These are phyloP conservation scores for Oryza brachyantha DNA, from an alignment of 176 grass and related monocot species.

Conservation along the genomic window DNA sequence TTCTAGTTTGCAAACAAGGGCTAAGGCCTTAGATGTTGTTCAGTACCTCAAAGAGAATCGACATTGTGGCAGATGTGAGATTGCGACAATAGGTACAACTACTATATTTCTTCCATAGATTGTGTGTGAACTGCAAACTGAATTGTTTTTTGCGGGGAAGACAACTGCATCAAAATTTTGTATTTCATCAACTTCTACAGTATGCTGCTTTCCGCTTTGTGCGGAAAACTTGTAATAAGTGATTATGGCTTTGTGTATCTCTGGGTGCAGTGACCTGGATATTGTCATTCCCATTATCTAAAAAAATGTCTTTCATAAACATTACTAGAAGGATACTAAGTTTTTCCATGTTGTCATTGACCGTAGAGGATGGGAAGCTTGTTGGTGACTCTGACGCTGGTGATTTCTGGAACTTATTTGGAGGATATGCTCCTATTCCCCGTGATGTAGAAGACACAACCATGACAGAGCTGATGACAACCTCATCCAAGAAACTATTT, in stretches of 20 bases:
- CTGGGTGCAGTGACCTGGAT: too few species aligned
- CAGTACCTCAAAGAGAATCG: conserved; percentile 71
- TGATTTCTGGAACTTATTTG: conserved; percentile 81
- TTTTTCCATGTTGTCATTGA: neutral
- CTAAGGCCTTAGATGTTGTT: conserved; percentile 80
- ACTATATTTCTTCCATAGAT: too few species aligned
- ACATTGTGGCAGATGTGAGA: conserved; percentile 62
- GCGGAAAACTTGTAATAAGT: too few species aligned
- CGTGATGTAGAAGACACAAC: conserved; percentile 33
- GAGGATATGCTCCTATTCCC: conserved; percentile 76
- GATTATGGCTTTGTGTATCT: too few species aligned
- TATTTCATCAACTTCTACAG: too few species aligned
- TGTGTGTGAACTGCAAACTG: too few species aligned
- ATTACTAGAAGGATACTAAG: conserved; percentile 7
- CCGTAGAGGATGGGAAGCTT: conserved; percentile 75
- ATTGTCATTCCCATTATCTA: too few species aligned
- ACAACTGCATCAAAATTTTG: too few species aligned
- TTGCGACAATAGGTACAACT: conserved; percentile 64
- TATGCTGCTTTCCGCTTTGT: too few species aligned
- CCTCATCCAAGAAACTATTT: conserved; percentile 46
- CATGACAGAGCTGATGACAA: conserved; percentile 6
- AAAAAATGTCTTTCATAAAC: neutral
- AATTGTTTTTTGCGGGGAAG: too few species aligned
- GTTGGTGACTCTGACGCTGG: conserved; percentile 77
- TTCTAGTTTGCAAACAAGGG: conserved; percentile 70